Evolutionary conservation across 345 rosid species (phyloP).

Genomic region (Linum trigynum): DNA sequence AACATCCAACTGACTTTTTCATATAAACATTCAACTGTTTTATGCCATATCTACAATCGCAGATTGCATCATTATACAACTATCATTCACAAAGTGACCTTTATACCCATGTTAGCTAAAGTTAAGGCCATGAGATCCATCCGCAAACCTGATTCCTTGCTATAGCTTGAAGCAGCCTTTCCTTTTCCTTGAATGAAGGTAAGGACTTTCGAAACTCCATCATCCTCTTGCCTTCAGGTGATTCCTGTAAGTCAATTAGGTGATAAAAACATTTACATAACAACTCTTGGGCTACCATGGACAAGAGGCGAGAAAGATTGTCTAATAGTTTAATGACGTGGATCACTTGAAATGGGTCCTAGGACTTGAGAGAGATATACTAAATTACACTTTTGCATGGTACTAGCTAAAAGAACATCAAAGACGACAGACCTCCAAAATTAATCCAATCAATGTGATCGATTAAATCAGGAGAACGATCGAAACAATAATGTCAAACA

Average conservation of each 20-base stretch:
- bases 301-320: not conserved
- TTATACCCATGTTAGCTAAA: not conserved
- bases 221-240: conserved; percentile 83
- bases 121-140: conserved; percentile 1
- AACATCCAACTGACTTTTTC: not conserved
- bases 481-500: not conserved
- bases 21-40: not conserved
- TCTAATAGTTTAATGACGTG: not conserved
- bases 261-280: not conserved
- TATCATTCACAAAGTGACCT: not conserved
- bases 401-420: not conserved
- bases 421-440: not conserved
- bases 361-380: not conserved
- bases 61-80: not conserved
- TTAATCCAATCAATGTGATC: not conserved
- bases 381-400: not conserved
- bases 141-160: conserved; percentile 88
- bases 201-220: conserved; percentile 72
- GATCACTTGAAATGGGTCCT: not conserved
- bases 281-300: not conserved
- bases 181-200: conserved; percentile 87
- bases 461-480: not conserved
- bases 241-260: conserved; percentile 42
- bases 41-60: not conserved
- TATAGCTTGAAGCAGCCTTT: conserved; percentile 85